Base-by-base conservation (phyloP, 257 asterid species). In the Solanum lignicaule region DNA sequence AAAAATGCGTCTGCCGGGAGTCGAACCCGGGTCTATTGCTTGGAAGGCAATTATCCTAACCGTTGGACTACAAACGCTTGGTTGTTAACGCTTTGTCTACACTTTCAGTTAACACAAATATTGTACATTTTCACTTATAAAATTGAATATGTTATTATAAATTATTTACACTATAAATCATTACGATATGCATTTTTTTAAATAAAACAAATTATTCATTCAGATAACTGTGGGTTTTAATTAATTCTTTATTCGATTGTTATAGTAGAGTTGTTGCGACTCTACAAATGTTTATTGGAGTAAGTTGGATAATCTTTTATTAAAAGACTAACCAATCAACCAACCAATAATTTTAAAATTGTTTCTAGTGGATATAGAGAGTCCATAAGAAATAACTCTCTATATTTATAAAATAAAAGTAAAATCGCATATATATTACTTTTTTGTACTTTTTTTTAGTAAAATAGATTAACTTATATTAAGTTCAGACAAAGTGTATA, bases 1-100 rank as follows among this genome's bases (percentile, higher is more conserved):
- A 12, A 1, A 20, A 9, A 0, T 93, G 95, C 94, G 95, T 94
- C 85, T 94, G 95, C 95, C 94, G 96, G 93, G 94, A 93, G 98
- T 97, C 98, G 98, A 97, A 95, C 99, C 99, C 98, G 98, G 98
- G 94, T 95, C 99, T 95, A 95, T 95, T 95, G 99, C 99, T 95
- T 97, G 98, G 98, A 97, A 92, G 97, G 99, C 98, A 95, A 97
- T 95, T 95, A 95, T 97, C 99, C 98, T 95, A 90, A 93, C 94
- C 95, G 95, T 94, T 94, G 98, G 98, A 95, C 98, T 95, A 94
- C 97, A 95, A 85, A 94, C 94, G 88, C 83, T 7, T 10, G 4
- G 5, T 2, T 74, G 5, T 9, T 10, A 0, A 5, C 2, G 3
- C 32, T 0, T 0, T 7, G 27, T 18, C 14, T 71, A 31, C 1